Conservation (phyloP, 495 filamentous ascomycete genomes). For the Podospora conica region DNA sequence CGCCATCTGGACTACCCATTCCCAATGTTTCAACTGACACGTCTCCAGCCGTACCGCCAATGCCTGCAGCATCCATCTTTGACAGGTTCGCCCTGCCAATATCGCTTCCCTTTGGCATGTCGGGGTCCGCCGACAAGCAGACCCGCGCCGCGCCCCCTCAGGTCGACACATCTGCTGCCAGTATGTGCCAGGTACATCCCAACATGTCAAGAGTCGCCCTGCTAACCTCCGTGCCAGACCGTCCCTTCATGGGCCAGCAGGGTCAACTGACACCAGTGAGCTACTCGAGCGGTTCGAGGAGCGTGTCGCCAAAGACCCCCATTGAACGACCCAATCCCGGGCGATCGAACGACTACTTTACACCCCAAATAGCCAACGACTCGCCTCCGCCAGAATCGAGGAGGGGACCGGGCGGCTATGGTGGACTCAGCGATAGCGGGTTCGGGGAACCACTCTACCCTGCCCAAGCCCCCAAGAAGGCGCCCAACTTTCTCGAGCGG, state of each 20-base stretch:
- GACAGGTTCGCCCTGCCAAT: conserved; percentile 29
- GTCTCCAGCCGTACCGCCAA: conserved; percentile 23
- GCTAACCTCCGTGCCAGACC: conserved; percentile 47
- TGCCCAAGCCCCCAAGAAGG: conserved; percentile 34
- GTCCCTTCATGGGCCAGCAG: conserved; percentile 47
- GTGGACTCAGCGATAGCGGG: conserved; percentile 47
- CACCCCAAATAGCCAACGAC: conserved; percentile 33
- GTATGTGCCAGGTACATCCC: conserved; percentile 35
- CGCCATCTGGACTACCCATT: conserved; percentile 4
- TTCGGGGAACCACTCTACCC: conserved; percentile 33
- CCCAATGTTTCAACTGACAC: conserved; percentile 8
- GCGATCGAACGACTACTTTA: conserved; percentile 33
- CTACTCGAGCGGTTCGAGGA: conserved; percentile 50
- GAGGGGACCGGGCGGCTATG: conserved; percentile 35
- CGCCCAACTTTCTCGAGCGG: conserved; percentile 47
- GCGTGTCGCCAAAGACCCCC: conserved; percentile 51
- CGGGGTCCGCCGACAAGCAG: conserved; percentile 21
- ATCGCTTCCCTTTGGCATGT: conserved; percentile 19
- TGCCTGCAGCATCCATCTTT: conserved; percentile 31
- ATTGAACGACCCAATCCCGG: conserved; percentile 32
- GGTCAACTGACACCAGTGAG: conserved; percentile 58
- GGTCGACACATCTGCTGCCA: conserved; percentile 52
- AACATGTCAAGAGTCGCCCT: conserved; percentile 3
- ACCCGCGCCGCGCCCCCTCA: conserved; percentile 36
- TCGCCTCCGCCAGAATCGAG: conserved; percentile 23